Evolutionary conservation across 169 alveolate genomes (phyloP), one percentile per base, ranked within the genome.

Genomic region (Cardiosporidium cionae): DNA sequence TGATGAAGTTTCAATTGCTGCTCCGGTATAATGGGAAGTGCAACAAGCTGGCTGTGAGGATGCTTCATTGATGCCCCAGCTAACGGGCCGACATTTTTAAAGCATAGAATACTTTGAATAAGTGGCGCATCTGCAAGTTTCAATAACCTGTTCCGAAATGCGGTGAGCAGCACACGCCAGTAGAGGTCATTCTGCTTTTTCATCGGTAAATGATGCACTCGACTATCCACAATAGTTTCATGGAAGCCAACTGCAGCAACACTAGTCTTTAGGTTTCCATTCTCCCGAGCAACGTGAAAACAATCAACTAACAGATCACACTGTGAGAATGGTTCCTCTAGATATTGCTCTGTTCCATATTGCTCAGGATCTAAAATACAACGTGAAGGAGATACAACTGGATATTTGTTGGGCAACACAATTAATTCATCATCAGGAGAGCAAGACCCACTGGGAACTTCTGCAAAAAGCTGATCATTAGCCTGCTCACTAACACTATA

Each of bases 1-100:
- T 63, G n/a, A 9, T 9, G 9, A 9, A 63, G 68, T 16, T 63
- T 63, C 16, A 63, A n/a, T n/a, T 63, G 68, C 58, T 63, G 68
- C 35, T 63, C n/a, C 16, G 68, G 68, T 9, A 63, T n/a, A 9
- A 63, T 63, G 16, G 68, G 68, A 9, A 63, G 68, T 9, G 35
- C 68, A 9, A 63, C n/a, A 9, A 63, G 16, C 68, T 63, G 68
- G 16, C 35, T 9, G 58, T 63, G 68, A 52, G 68, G 68, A n/a
- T 63, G 68, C 58, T 9, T 52, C 68, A 63, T 63, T 9, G 68
- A 63, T 9, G 68, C 68, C n/a, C 68, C 68, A 9, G 35, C 68
- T 9, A 63, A 29, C 25, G n/a, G 9, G 58, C 68, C 68, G 16
- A 29, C 68, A n/a, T 63, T 63, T 52, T 63, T 63, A 52, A 63